Base-by-base conservation (phyloP, 805 yeast species). In the Suhomyces faveliae region DNA sequence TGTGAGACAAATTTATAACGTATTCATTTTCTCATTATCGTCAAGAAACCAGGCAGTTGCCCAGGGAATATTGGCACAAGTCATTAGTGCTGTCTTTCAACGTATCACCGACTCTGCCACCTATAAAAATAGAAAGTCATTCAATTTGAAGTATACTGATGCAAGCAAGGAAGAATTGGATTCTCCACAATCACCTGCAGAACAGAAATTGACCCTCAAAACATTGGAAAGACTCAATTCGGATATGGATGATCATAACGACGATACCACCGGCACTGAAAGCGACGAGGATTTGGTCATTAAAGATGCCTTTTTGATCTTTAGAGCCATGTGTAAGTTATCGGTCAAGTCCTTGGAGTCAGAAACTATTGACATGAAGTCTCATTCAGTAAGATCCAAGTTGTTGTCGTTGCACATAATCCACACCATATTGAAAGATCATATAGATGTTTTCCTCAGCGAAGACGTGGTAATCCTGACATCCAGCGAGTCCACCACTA, bases 311-410 rank as follows among this genome's bases (percentile, higher is more conserved):
- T 92, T 91, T 60, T 74, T 94, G 50, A 80, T 94, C 3, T 90
- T 94, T 67, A 80, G 99, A 62, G 92, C 97, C 1, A 87, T 94
- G 94, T 88, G 97, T 64, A 90, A 89, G 61, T 78, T 94, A 13
- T 87, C 97, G 2, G 87, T 88, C 42, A 94, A 94, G 66, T 78
- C 84, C 22, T 70, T 92, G 49, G 97, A 91, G 50, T 77, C 83
- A 35, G 87, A 84, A 30, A 79, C 83, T 27, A 68, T 89, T 51
- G 95, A 87, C 64, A 84, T 85, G 89, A 80, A 92, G 64, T 86
- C 96, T 2, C 97, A 92, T 61, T 86, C 92, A 1, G 89, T 94
- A 54, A 81, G 99, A 59, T 89, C 97, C 1, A 94, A 94, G 64
- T 71, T 94, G 50, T 74, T 95, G 27, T 88, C 98, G 1, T 74